These are phyloP conservation scores for Lachancea sp. DNA, from an alignment of 805 yeast species.

Conservation along the genomic window DNA sequence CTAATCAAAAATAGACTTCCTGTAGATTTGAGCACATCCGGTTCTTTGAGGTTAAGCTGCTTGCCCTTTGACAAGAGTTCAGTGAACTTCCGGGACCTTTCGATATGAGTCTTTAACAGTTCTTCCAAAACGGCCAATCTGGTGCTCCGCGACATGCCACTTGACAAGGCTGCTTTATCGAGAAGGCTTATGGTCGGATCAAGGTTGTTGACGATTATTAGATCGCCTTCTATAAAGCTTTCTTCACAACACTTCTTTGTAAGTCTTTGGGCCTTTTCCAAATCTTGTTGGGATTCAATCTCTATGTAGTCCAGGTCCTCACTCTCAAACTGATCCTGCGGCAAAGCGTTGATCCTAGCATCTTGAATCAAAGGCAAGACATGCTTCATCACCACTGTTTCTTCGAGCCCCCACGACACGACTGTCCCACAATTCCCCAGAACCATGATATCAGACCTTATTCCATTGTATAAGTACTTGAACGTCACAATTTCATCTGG, in stretches of 20 bases:
- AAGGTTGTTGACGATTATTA: constrained; percentile 55
- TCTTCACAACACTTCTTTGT: constrained; percentile 19
- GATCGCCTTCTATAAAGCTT: constrained; percentile 58
- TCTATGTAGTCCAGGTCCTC: constrained; percentile 84
- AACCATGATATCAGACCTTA: constrained; percentile 52
- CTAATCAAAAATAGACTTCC: constrained; percentile 71
- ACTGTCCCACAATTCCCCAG: constrained; percentile 66
- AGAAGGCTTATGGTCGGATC: constrained; percentile 44
- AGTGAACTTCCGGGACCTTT: constrained; percentile 55
- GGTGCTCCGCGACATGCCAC: constrained; percentile 82
- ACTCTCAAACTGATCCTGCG: constrained; percentile 49
- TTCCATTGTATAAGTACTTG: constrained; percentile 34
- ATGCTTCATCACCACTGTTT: constrained; percentile 40
- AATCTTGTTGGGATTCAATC: constrained; percentile 15
- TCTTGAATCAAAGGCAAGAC: constrained; percentile 47
- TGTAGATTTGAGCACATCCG: constrained; percentile 59
- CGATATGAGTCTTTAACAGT: constrained; percentile 62
- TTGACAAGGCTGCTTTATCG: constrained; percentile 84
- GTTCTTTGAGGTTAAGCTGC: constrained; percentile 44
- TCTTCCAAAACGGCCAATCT: constrained; percentile 74
- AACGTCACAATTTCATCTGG: constrained; percentile 66
- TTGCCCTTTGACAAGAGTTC: constrained; percentile 61
- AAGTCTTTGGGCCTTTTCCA: constrained; percentile 10
- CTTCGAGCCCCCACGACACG: constrained; percentile 77
- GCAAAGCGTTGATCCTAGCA: constrained; percentile 40